phyloP scores from a whole-genome alignment of 805 yeast species.

The Nakazawaea laoshanensis region DNA sequence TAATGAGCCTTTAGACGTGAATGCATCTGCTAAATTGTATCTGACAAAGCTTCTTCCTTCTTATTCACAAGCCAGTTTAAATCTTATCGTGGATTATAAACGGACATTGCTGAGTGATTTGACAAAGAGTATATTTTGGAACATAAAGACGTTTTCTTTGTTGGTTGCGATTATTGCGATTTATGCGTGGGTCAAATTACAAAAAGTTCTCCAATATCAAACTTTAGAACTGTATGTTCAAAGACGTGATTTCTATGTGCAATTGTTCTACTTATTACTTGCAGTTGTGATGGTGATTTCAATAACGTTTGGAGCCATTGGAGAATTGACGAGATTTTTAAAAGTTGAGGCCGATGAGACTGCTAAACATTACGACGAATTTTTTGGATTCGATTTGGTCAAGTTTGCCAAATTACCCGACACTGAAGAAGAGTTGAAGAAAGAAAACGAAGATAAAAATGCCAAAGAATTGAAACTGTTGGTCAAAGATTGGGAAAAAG shows the following conservation, averaged over 20 bases:
- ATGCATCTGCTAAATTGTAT: conserved; percentile 43
- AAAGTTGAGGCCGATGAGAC: conserved; percentile 29
- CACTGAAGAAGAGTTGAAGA: conserved; percentile 10
- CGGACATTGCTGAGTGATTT: conserved; percentile 37
- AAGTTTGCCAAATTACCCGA: conserved; percentile 29
- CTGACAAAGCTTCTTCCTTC: conserved; percentile 46
- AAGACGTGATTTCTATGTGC: conserved; percentile 17
- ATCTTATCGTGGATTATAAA: conserved; percentile 55
- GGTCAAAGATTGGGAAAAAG: conserved; percentile 12
- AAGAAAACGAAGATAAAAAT: conserved; percentile 8
- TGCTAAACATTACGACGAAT: conserved; percentile 23
- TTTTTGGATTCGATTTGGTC: conserved; percentile 45
- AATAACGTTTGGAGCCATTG: conserved; percentile 29
- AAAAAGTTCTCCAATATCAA: conserved; percentile 8
- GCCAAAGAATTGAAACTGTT: conserved; percentile 13
- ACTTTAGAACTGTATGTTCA: conserved; percentile 10
- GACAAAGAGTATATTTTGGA: conserved; percentile 36
- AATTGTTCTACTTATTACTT: conserved; percentile 20
- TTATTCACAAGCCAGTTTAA: conserved; percentile 49
- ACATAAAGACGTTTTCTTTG: conserved; percentile 29
- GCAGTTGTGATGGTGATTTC: conserved; percentile 28
- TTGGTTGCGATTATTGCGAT: conserved; percentile 16
- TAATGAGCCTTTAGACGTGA: conserved; percentile 43
- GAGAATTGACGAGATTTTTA: conserved; percentile 40
- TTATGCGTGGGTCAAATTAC: conserved; percentile 13